Evolutionary conservation across 768 basidiomycete species (phyloP).

Genomic region (Naganishia kalamii): DNA sequence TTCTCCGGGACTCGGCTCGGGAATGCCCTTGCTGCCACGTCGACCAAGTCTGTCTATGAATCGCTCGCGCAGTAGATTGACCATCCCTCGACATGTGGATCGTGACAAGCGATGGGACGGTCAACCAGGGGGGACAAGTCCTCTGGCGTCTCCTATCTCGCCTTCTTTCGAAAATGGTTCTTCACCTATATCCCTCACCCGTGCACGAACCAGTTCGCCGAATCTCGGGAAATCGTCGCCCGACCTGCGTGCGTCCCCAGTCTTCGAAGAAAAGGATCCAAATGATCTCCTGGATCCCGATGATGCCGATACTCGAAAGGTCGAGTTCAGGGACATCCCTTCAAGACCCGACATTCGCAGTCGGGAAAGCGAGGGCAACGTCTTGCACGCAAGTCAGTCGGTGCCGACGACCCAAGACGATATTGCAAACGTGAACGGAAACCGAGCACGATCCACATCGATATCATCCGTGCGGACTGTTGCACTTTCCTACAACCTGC

Average conservation of each 20-base stretch:
- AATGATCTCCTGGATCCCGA: no score
- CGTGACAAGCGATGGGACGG: not conserved
- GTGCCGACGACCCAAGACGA: not conserved
- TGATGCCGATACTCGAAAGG: no score
- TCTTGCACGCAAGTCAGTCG: not conserved
- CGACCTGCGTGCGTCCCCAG: no score
- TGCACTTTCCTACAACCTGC: not conserved
- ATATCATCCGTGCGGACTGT: not conserved
- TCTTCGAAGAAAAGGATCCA: no score
- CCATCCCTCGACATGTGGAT: constrained; percentile 2
- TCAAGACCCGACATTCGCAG: no score
- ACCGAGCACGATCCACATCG: not conserved
- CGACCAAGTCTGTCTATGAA: not conserved
- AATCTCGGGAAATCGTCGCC: not conserved
- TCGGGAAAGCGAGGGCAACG: no score
- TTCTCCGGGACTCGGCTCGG: not conserved
- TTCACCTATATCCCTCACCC: not conserved
- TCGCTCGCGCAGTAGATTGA: not conserved
- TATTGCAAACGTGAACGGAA: not conserved
- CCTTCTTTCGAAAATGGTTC: not conserved
- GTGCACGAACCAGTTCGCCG: not conserved
- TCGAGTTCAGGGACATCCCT: no score
- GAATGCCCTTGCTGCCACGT: not conserved
- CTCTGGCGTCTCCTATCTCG: not conserved
- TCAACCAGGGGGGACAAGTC: not conserved